Percentiles rank a stretch among this genome's conserved stretches.
Conservation (phyloP, 2,329 filamentous ascomycete genomes). For the Madurella fahalii region DNA sequence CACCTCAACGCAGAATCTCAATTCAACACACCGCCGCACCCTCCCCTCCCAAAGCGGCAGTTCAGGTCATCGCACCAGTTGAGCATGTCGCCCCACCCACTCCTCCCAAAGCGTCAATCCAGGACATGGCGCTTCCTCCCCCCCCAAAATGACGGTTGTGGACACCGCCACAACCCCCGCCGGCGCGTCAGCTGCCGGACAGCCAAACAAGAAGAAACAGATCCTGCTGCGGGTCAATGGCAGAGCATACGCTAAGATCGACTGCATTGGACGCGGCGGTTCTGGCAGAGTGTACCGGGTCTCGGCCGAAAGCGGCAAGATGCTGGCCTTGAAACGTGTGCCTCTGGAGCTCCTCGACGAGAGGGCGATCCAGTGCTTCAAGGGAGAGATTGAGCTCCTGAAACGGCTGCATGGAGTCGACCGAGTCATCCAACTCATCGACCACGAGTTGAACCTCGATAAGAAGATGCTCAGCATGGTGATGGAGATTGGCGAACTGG, state of each 20-base stretch:
- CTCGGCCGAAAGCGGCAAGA: constrained; percentile 93
- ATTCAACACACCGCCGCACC: no score
- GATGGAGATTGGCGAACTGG: constrained; percentile 96
- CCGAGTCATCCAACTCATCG: constrained; percentile 82
- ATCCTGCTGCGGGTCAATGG: constrained; percentile 86
- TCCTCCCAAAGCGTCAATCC: no score
- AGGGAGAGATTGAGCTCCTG: constrained; percentile 91
- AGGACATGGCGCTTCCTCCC: constrained; percentile 52
- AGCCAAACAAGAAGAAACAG: constrained; percentile 65
- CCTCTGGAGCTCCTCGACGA: constrained; percentile 88
- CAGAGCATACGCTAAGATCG: constrained; percentile 83
- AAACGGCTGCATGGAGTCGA: constrained; percentile 79
- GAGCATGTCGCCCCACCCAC: no score
- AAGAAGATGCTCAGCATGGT: constrained; percentile 87
- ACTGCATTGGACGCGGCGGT: constrained; percentile 86
- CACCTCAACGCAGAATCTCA: no score
- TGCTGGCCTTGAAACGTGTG: constrained; percentile 90
- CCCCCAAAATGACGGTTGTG: constrained; percentile 95
- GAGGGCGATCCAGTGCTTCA: constrained; percentile 76
- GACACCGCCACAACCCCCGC: constrained; percentile 83
- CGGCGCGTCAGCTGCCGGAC: constrained; percentile 71
- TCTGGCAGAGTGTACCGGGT: constrained; percentile 94
- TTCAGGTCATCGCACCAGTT: no score
- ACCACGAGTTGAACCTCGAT: constrained; percentile 90
- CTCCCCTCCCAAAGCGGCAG: no score